Base-by-base conservation (phyloP, 805 yeast genomes). In the Saturnispora quitensis region DNA sequence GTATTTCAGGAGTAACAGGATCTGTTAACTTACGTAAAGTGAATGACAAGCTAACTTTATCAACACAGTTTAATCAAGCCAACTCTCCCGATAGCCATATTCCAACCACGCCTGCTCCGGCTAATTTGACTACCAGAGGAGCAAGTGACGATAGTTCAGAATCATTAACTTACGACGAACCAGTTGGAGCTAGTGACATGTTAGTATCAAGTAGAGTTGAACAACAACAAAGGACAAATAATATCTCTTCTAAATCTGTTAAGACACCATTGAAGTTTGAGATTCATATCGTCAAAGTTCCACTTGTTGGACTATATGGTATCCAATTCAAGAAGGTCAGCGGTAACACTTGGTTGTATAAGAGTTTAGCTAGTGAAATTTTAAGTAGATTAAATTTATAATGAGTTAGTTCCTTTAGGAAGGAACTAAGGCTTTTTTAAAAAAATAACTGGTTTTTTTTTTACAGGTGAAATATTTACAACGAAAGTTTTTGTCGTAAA, bases 271-370 rank as follows among this genome's bases (percentile, higher is more conserved):
- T 91, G 62, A 82, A 85, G 62, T 90, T 90, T 68, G 97, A 91
- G 64, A 86, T 91, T 56, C 89, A 86, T 65, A 82, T 90, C 56
- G 97, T 90, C 40, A 89, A 89, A 65, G 95, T 90, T 46, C 96
- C 96, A 45, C 75, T 90, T 58, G 86, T 90, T 50, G 89, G 95
- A 4, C 73, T 91, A 54, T 89, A 86, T 58, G 98, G 98, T 68
- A 90, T 90, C 46, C 97, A 91, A 66, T 89, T 90, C 73, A 91
- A 91, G 74, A 90, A 90, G 65, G 76, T 90, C 31, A 77, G 86
- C 53, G 98, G 98, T 62, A 89, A 91, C 65, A 88, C 96, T 1
- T 90, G 97, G 97, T 80, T 85, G 70, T 90, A 90, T 70, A 90
- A 91, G 72, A 83, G 89, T 9, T 73, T 90, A 62, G 97, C 97